Conservation (phyloP, 305 asterid species). For the Solanum hybrid region DNA sequence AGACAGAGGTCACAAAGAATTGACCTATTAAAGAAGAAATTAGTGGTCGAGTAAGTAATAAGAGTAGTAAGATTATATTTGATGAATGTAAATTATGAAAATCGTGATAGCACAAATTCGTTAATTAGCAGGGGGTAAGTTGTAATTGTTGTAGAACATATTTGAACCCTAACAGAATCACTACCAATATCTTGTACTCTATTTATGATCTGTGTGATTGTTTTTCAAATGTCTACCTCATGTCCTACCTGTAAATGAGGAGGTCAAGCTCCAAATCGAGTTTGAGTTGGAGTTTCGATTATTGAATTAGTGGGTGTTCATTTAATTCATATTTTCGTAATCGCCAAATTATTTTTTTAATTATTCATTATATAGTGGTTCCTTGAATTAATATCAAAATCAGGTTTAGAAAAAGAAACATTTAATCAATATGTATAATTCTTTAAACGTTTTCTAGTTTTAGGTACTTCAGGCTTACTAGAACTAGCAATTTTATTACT, state of each 20-base stretch:
- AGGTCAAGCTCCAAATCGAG: not conserved
- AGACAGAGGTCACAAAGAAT: not conserved
- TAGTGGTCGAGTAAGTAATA: not conserved
- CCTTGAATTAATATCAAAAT: not conserved
- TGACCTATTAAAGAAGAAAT: not conserved
- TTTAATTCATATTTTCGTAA: not conserved
- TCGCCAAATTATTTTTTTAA: not conserved
- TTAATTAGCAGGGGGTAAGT: not conserved
- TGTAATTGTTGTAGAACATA: not conserved
- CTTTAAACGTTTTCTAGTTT: not conserved
- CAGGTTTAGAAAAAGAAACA: too few relatives aligned
- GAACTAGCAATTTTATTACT: not conserved
- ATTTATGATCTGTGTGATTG: not conserved
- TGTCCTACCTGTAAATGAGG: not conserved
- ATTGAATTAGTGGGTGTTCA: not conserved
- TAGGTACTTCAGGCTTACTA: not conserved
- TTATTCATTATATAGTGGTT: not conserved
- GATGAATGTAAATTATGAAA: not conserved
- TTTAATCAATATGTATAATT: not conserved
- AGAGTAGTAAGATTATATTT: not conserved
- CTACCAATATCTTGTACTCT: not conserved
- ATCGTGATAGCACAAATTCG: not conserved
- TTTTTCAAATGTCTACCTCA: not conserved
- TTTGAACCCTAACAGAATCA: not conserved
- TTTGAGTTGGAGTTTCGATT: too few relatives aligned